phyloP scores from a whole-genome alignment of 768 basidiomycete species.

The Ephemerocybe angulata region DNA sequence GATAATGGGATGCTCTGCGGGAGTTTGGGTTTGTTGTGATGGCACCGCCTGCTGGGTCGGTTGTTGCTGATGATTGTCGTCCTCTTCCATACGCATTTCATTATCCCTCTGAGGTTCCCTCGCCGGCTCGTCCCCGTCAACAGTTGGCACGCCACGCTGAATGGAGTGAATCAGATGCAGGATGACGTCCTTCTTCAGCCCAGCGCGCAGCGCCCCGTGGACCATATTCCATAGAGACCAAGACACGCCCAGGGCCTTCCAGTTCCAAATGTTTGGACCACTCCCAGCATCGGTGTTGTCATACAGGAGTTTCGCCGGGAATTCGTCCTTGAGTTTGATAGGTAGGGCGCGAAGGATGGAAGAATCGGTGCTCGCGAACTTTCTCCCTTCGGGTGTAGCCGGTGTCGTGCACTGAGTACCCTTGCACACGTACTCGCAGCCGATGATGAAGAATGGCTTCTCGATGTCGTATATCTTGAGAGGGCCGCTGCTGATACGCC shows the following conservation, averaged over 20 bases:
- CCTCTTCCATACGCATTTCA: neutral
- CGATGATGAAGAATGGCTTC: slow-evolving; percentile 79
- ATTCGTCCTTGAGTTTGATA: slow-evolving; percentile 64
- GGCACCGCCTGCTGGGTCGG: neutral
- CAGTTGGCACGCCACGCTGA: slow-evolving; percentile 49
- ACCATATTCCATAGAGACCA: slow-evolving; percentile 73
- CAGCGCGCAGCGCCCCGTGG: slow-evolving; percentile 51
- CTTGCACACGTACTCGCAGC: slow-evolving; percentile 74
- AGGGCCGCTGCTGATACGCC: slow-evolving; percentile 70
- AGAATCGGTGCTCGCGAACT: slow-evolving; percentile 68
- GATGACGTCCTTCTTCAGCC: slow-evolving; percentile 60
- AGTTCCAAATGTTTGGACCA: slow-evolving; percentile 66
- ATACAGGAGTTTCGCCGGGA: slow-evolving; percentile 61
- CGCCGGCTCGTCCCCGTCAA: slow-evolving; percentile 9
- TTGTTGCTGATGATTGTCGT: neutral
- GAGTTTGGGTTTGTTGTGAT: neutral
- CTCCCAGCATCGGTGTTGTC: slow-evolving; percentile 56
- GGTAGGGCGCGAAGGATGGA: slow-evolving; percentile 71
- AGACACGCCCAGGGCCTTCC: slow-evolving; percentile 73
- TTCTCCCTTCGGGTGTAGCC: slow-evolving; percentile 50
- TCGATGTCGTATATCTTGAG: slow-evolving; percentile 78
- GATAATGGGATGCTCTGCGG: neutral
- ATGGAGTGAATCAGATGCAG: slow-evolving; percentile 55
- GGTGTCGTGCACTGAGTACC: slow-evolving; percentile 44
- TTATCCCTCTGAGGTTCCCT: slow-evolving; percentile 3